Evolutionary conservation across 257 asterid genomes (phyloP).

Genomic region (Solanum dulcamara): DNA sequence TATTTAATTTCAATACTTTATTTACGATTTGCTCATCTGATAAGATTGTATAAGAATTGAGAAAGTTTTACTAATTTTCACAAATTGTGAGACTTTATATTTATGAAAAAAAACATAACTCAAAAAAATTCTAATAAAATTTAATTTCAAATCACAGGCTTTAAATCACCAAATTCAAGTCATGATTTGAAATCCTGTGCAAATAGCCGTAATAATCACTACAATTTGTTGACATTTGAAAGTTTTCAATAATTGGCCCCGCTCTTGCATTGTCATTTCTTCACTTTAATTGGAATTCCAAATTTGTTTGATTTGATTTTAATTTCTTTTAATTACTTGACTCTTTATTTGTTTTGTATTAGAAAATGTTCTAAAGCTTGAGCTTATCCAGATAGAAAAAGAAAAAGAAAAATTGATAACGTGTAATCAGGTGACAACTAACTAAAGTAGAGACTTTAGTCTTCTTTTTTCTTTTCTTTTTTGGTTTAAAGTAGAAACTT

Average conservation of each 20-base stretch:
- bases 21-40: no score
- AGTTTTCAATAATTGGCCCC: background rate
- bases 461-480: no score
- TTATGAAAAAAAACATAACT: no score
- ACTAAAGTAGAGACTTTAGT: background rate
- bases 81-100: no score
- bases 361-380: background rate
- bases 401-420: background rate
- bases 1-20: no score
- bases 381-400: background rate
- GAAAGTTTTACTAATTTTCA: background rate
- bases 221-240: background rate
- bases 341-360: background rate
- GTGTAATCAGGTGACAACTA: no score
- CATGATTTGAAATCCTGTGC: background rate
- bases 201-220: background rate
- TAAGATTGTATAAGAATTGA: no score
- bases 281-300: background rate
- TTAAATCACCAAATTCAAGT: no score
- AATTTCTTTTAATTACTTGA: background rate
- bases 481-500: background rate
- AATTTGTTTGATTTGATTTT: background rate
- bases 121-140: no score
- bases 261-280: background rate
- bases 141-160: no score